Evolutionary conservation across 805 yeast genomes (phyloP).

Genomic region (Cephaloascus albidus): DNA sequence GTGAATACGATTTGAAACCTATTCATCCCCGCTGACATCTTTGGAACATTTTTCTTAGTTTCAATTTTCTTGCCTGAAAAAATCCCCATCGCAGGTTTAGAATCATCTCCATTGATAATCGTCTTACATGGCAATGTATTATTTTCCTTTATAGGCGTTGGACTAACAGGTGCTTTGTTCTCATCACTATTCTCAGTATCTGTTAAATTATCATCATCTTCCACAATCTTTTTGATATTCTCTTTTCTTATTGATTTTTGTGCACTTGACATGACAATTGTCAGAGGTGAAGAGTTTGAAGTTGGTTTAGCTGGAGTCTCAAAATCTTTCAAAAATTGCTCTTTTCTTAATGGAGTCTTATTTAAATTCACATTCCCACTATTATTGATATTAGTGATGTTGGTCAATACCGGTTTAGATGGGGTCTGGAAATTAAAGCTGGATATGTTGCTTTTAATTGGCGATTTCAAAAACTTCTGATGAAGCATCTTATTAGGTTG

Average conservation of each 20-base stretch:
- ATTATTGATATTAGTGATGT: background rate
- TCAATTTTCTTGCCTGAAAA: slow-evolving; percentile 17
- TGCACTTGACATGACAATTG: slow-evolving; percentile 28
- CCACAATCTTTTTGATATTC: slow-evolving; percentile 1
- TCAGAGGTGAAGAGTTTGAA: slow-evolving; percentile 28
- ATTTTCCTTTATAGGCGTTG: slow-evolving; percentile 24
- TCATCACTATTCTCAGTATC: slow-evolving; percentile 4
- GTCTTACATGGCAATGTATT: slow-evolving; percentile 1
- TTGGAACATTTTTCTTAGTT: slow-evolving; percentile 10
- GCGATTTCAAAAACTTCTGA: slow-evolving; percentile 1
- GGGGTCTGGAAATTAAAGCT: background rate
- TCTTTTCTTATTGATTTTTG: slow-evolving; percentile 5
- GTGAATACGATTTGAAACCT: slow-evolving; percentile 27
- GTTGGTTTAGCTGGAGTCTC: slow-evolving; percentile 24
- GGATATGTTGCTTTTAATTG: background rate
- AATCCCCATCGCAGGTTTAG: slow-evolving; percentile 27
- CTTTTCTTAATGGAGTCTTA: slow-evolving; percentile 4
- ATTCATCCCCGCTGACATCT: slow-evolving; percentile 30
- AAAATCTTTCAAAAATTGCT: slow-evolving; percentile 5
- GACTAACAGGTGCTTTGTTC: slow-evolving; percentile 9
- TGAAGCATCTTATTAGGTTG: slow-evolving; percentile 16
- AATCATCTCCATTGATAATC: slow-evolving; percentile 5
- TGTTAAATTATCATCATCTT: slow-evolving; percentile 3
- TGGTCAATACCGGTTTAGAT: background rate
- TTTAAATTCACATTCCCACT: background rate